Evolutionary conservation across 2,329 filamentous ascomycete species (phyloP).

Genomic region (Cytospora paraplurivora): DNA sequence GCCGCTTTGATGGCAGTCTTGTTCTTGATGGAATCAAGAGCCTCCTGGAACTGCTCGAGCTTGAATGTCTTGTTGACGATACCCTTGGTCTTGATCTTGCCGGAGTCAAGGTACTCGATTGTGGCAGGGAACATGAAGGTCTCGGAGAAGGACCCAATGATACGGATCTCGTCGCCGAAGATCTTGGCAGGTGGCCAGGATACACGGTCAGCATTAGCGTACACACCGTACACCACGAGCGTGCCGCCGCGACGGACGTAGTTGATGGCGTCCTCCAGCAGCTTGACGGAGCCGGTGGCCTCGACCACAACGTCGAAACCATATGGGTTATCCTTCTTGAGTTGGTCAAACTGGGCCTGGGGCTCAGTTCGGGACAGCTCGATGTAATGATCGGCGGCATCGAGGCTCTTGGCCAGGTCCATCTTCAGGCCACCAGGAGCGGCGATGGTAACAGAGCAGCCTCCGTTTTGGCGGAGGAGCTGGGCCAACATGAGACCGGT

Average conservation of each 20-base stretch:
- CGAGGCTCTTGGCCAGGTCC: slow-evolving; percentile 63
- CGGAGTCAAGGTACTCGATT: slow-evolving; percentile 56
- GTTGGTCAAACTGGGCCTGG: slow-evolving; percentile 59
- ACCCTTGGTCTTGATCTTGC: slow-evolving; percentile 64
- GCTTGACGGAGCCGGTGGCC: slow-evolving; percentile 68
- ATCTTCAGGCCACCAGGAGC: slow-evolving; percentile 71
- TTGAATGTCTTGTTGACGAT: slow-evolving; percentile 75
- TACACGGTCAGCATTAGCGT: slow-evolving; percentile 62
- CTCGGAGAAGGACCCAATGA: slow-evolving; percentile 73
- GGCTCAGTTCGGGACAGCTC: slow-evolving; percentile 58
- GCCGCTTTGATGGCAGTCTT: slow-evolving; percentile 75
- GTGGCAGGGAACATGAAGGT: slow-evolving; percentile 69
- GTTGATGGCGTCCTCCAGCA: slow-evolving; percentile 71
- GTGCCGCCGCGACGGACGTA: slow-evolving; percentile 73
- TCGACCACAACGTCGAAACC: slow-evolving; percentile 74
- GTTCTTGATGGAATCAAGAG: slow-evolving; percentile 69
- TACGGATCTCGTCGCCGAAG: slow-evolving; percentile 69
- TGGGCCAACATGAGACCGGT: slow-evolving; percentile 67
- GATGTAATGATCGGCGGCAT: slow-evolving; percentile 57
- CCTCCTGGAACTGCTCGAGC: slow-evolving; percentile 72
- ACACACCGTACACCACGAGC: slow-evolving; percentile 51
- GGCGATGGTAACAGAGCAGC: slow-evolving; percentile 70
- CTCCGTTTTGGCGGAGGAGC: slow-evolving; percentile 65
- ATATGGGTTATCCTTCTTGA: slow-evolving; percentile 67
- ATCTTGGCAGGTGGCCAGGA: slow-evolving; percentile 73